Evolutionary conservation across 73 alveolate genomes (phyloP).

Genomic region (Paramecium pentaurelia): DNA sequence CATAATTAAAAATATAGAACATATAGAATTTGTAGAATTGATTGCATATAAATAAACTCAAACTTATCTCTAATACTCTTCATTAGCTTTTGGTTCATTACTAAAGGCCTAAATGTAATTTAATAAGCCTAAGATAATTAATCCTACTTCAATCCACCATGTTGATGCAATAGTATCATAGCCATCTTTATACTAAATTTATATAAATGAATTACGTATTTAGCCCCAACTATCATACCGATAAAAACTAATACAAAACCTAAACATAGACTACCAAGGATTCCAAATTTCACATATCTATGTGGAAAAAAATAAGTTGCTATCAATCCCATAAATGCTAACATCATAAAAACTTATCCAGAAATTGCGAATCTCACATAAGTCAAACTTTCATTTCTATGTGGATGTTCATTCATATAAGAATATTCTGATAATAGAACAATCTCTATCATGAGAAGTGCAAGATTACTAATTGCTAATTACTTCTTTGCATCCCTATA

Average conservation of each 20-base stretch:
- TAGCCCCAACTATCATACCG: not conserved
- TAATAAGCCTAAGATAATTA: not conserved
- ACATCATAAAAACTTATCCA: not conserved
- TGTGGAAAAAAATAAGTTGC: not conserved
- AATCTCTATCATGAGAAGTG: not conserved
- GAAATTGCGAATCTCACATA: slow-evolving; percentile 32
- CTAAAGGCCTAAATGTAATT: not conserved
- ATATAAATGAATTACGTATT: not conserved
- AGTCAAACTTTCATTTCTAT: not conserved
- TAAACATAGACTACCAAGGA: not conserved
- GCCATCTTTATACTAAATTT: not conserved
- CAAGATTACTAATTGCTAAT: not conserved
- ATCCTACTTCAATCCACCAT: slow-evolving; percentile 26
- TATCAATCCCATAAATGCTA: not conserved
- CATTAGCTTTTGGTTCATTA: not conserved
- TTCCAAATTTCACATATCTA: not conserved
- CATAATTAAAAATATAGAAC: not conserved
- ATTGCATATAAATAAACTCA: not conserved
- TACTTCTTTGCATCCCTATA: not conserved
- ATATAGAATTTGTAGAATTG: not conserved
- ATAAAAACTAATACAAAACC: not conserved
- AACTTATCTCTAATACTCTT: not conserved
- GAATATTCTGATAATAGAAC: not conserved
- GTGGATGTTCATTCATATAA: slow-evolving; percentile 7
- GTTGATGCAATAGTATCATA: slow-evolving; percentile 2